A percentile compares a stretch with the other conserved stretches of the same genome.
Conservation (phyloP, 179 eudicot species). For the Patellifolia procumbens region DNA sequence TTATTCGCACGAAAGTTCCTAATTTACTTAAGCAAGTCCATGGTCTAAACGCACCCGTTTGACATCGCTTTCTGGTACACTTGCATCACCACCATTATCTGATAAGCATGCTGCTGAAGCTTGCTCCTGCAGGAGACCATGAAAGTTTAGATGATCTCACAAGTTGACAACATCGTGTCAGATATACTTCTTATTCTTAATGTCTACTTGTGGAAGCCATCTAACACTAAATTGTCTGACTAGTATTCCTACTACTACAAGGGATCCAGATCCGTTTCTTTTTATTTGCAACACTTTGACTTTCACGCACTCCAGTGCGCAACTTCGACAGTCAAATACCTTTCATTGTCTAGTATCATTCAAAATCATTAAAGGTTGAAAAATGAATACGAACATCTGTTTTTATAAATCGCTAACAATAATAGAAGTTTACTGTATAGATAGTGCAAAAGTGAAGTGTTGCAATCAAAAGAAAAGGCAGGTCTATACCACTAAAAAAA, state of each 20-base stretch:
- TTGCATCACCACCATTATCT: slow-evolving; percentile 51
- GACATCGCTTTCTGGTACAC: slow-evolving; percentile 65
- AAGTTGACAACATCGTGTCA: not conserved
- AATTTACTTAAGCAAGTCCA: slow-evolving; percentile 7
- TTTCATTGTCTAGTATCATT: too few species aligned
- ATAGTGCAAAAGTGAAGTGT: too few species aligned
- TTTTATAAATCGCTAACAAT: too few species aligned
- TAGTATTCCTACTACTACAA: not conserved
- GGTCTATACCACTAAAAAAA: too few species aligned
- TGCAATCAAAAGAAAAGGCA: too few species aligned
- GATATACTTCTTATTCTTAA: not conserved
- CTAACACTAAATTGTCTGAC: not conserved
- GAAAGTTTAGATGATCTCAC: not conserved
- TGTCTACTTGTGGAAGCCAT: not conserved
- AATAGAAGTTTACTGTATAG: too few species aligned
- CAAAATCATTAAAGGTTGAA: too few species aligned
- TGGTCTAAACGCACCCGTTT: slow-evolving; percentile 45
- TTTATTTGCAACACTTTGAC: too few species aligned
- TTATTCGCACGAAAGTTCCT: not conserved
- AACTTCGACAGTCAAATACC: too few species aligned
- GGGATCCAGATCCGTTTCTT: slow-evolving; percentile 2
- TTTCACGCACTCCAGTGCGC: too few species aligned
- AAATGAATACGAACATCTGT: too few species aligned
- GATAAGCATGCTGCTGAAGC: slow-evolving; percentile 26
- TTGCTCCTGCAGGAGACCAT: slow-evolving; percentile 36